Evolutionary conservation across 805 yeast genomes (phyloP), one percentile per base, ranked within the genome.

Genomic region (Komagataella ulmi): DNA sequence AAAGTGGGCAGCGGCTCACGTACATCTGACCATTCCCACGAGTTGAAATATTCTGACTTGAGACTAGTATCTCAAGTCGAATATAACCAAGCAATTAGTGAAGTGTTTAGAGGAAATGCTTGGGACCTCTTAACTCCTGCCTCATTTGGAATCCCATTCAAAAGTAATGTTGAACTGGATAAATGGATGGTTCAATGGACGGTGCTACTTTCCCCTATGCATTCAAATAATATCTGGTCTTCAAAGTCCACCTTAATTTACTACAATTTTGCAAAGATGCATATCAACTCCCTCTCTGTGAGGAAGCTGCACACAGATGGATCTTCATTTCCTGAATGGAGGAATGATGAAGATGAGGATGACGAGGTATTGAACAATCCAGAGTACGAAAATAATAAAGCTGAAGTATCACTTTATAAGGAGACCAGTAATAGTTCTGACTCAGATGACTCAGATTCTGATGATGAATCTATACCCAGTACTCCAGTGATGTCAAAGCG

Each of bases 101-200:
- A 72, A 50, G 80, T 81, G 0, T 78, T 82, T 54, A 68, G 65
- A 50, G 82, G 81, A 2, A 70, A 76, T 55, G 80, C 83, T 0
- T 79, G 85, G 85, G 81, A 76, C 51, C 61, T 80, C 18, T 62
- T 83, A 45, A 68, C 77, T 0, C 88, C 88, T 0, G 68, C 80
- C 1, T 67, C 77, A 1, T 77, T 82, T 61, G 89, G 89, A 0
- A 71, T 83, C 7, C 88, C 88, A 0, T 82, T 85, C 60, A 77
- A 76, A 56, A 74, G 81, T 6, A 83, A 83, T 59, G 63, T 83
- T 52, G 86, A 81, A 53, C 64, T 83, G 44, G 89, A 83, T 59
- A 80, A 76, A 62, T 83, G 89, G 89, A 83, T 83, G 87, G 86
- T 83, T 3, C 81, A 83, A 18, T 83, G 89, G 89, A 80, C 89